Evolutionary conservation across 148 eudicot species (phyloP).

Genomic region (Persicaria tinctoria): DNA sequence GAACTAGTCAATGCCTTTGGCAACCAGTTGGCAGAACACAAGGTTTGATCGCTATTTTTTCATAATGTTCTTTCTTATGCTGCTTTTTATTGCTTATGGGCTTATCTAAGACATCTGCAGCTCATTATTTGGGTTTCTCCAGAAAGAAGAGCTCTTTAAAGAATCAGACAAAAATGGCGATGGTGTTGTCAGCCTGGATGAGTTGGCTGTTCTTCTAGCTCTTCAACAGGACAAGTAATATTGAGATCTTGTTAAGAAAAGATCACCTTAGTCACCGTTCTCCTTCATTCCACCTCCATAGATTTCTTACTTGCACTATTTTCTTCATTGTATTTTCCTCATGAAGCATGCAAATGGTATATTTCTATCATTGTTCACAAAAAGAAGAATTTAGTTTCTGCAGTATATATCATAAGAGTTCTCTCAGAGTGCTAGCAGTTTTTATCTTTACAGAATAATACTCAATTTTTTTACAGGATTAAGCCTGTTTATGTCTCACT

Average conservation of each 20-base stretch:
- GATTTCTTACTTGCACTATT: not conserved
- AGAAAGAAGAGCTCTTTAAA: constrained; percentile 92
- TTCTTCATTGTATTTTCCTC: not conserved
- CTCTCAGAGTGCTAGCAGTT: not conserved
- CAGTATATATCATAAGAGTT: not conserved
- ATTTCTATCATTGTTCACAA: not conserved
- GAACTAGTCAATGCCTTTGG: constrained; percentile 79
- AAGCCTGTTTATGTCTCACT: not conserved
- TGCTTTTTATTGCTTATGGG: not conserved
- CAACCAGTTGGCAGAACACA: constrained; percentile 65
- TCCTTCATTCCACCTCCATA: not conserved
- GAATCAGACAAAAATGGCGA: constrained; percentile 78
- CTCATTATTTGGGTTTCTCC: constrained; percentile 6
- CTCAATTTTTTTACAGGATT: not conserved
- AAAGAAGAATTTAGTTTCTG: not conserved
- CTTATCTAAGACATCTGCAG: constrained; percentile 5
- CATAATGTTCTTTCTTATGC: not conserved
- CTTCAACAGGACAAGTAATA: constrained; percentile 70
- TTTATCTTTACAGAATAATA: too few relatives aligned
- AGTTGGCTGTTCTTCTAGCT: constrained; percentile 79
- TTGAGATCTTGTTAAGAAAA: not conserved
- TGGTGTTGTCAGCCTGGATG: constrained; percentile 83
- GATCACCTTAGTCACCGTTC: not conserved
- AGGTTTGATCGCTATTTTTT: constrained; percentile 34
- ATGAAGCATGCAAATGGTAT: not conserved